Evolutionary conservation across 371 early-diverging fungal genomes (phyloP).

Genomic region (Mortierella sp.): DNA sequence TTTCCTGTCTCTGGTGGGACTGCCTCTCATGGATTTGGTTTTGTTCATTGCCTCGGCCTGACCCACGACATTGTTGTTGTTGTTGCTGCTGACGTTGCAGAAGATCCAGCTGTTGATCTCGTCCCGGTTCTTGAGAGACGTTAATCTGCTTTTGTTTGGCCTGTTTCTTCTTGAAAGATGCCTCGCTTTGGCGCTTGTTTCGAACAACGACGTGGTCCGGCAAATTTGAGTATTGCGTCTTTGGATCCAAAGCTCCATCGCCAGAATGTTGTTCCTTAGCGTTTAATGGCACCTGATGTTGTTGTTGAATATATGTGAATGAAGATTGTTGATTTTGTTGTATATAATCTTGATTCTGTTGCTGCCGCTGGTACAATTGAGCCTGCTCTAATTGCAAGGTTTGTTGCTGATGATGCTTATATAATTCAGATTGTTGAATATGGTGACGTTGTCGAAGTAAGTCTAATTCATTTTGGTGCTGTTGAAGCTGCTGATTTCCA

Average conservation of each 20-base stretch:
- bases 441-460: constrained; percentile 59
- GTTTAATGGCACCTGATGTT: constrained; percentile 2
- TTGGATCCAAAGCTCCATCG: not conserved
- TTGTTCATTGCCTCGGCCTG: not conserved
- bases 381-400: constrained; percentile 56
- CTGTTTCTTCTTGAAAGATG: constrained; percentile 12
- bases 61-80: constrained; percentile 21
- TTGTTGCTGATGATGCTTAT: constrained; percentile 59
- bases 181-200: constrained; percentile 23
- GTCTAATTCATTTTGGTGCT: constrained; percentile 35
- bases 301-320: not conserved
- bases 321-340: constrained; percentile 8
- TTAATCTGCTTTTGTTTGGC: constrained; percentile 15
- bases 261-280: constrained; percentile 1
- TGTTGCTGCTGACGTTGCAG: constrained; percentile 16
- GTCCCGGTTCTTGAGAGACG: constrained; percentile 12
- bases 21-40: constrained; percentile 4
- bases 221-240: constrained; percentile 1
- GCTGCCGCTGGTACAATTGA: constrained; percentile 41
- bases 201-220: constrained; percentile 8
- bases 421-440: constrained; percentile 64
- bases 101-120: not conserved
- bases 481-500: constrained; percentile 21
- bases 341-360: constrained; percentile 56
- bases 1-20: constrained; percentile 27